A percentile compares a stretch with the other conserved stretches of the same genome.
Conservation (phyloP, 192 early-diverging fungal genomes). For the Gaertneriomyces semiglobifer region DNA sequence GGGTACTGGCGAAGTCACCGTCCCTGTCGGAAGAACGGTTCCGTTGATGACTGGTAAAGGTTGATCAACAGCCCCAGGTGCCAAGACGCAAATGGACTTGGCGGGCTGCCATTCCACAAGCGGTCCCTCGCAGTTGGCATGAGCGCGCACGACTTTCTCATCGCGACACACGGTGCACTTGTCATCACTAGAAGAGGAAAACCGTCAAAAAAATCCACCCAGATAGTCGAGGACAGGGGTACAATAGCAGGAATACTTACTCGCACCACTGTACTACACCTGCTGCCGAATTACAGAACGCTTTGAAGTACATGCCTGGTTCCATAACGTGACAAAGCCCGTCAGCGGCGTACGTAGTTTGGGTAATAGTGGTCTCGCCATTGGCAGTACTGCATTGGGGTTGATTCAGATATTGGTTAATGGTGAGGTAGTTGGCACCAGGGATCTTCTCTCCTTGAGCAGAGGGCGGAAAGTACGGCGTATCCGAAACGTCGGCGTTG, state of each 20-base stretch:
- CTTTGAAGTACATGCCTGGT: constrained; percentile 30
- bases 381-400: constrained; percentile 13
- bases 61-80: constrained; percentile 14
- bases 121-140: constrained; percentile 10
- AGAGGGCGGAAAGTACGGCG: constrained; percentile 19
- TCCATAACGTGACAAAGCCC: constrained; percentile 31
- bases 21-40: not conserved
- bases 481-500: constrained; percentile 8
- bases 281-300: constrained; percentile 16
- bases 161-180: constrained; percentile 18
- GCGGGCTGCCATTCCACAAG: constrained; percentile 24
- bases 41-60: constrained; percentile 26
- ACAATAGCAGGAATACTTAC: not conserved
- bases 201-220: not conserved
- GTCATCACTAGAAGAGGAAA: constrained; percentile 10
- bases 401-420: constrained; percentile 17
- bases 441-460: constrained; percentile 6
- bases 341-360: constrained; percentile 23
- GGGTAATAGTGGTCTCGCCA: constrained; percentile 15
- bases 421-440: constrained; percentile 21
- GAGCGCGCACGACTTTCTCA: constrained; percentile 5
- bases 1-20: not conserved
- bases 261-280: constrained; percentile 25
- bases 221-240: too few relatives aligned
- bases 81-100: constrained; percentile 21